Evolutionary conservation across 2,329 filamentous ascomycete genomes (phyloP).

Genomic region (Aspergillus latus): DNA sequence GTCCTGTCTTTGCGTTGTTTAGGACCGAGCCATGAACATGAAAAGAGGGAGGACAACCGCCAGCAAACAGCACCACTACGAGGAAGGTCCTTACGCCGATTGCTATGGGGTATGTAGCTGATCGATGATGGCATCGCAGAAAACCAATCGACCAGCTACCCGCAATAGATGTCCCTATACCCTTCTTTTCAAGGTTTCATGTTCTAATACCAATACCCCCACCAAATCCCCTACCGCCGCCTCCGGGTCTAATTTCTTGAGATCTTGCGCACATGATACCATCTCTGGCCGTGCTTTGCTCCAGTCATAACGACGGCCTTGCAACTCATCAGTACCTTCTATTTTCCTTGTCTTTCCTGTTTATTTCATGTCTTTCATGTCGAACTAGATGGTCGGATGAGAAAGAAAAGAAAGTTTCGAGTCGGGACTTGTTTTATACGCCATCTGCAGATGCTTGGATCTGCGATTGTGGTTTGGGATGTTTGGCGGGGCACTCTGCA

Average conservation of each 20-base stretch:
- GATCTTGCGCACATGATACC: constrained; percentile 39
- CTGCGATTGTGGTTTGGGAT: constrained; percentile 22
- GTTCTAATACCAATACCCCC: constrained; percentile 37
- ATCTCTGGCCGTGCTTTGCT: constrained; percentile 32
- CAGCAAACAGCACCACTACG: constrained; percentile 11
- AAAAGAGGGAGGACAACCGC: constrained; percentile 6
- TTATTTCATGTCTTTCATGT: constrained; percentile 4
- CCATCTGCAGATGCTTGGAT: constrained; percentile 19
- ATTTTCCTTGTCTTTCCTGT: constrained; percentile 14
- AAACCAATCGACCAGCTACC: constrained; percentile 38
- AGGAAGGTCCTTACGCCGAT: constrained; percentile 23
- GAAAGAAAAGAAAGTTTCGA: constrained; percentile 20
- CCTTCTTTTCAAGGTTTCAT: constrained; percentile 24
- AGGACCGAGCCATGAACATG: constrained; percentile 21
- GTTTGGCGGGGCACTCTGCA: constrained; percentile 25
- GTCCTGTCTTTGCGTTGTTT: constrained; percentile 24
- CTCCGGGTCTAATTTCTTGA: constrained; percentile 33
- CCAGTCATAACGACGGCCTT: constrained; percentile 33
- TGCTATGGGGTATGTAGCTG: constrained; percentile 26
- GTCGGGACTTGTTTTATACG: constrained; percentile 16
- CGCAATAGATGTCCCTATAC: constrained; percentile 36
- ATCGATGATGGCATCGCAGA: constrained; percentile 38
- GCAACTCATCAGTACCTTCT: constrained; percentile 23
- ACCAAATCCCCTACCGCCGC: constrained; percentile 33
- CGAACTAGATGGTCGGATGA: constrained; percentile 28